A percentile compares a stretch with the other conserved stretches of the same genome.
phyloP scores from a whole-genome alignment of 2,329 filamentous ascomycete genomes.

The Pezicula rhizophila region DNA sequence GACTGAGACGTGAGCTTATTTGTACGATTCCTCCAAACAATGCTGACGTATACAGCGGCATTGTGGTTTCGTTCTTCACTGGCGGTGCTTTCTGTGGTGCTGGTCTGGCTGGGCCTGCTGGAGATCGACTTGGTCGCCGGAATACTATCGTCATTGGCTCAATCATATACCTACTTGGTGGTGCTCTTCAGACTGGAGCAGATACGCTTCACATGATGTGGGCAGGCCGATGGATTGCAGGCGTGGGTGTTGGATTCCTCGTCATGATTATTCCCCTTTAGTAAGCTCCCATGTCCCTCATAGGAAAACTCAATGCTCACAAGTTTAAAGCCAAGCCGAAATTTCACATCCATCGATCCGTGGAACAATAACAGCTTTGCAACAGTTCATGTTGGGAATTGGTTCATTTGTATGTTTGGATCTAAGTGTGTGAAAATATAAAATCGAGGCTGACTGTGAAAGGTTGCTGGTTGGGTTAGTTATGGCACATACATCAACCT shows the following conservation, averaged over 20 bases:
- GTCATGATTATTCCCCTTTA: slow-evolving; percentile 53
- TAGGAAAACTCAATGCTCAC: too few relatives aligned
- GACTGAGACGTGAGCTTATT: slow-evolving; percentile 20
- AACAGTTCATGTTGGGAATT: slow-evolving; percentile 79
- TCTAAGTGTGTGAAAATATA: not conserved
- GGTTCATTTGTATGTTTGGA: slow-evolving; percentile 47
- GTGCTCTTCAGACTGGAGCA: slow-evolving; percentile 67
- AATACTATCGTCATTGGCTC: slow-evolving; percentile 68
- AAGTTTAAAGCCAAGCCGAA: slow-evolving; percentile 52
- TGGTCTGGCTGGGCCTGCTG: slow-evolving; percentile 41
- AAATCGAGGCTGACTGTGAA: not conserved
- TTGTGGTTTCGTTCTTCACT: slow-evolving; percentile 74
- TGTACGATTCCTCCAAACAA: not conserved
- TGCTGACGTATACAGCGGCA: slow-evolving; percentile 40
- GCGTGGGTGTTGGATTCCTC: slow-evolving; percentile 48
- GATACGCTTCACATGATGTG: slow-evolving; percentile 54
- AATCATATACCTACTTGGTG: slow-evolving; percentile 66
- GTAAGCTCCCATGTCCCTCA: slow-evolving; percentile 4
- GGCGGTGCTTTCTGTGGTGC: slow-evolving; percentile 53
- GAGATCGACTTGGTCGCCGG: slow-evolving; percentile 62
- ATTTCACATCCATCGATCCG: slow-evolving; percentile 73
- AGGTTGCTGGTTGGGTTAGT: slow-evolving; percentile 63
- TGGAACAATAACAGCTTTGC: slow-evolving; percentile 63
- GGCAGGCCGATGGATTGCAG: slow-evolving; percentile 63
- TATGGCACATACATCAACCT: slow-evolving; percentile 46